Evolutionary conservation across 306 rosid species (phyloP).

Genomic region (Arachis hypogaea): DNA sequence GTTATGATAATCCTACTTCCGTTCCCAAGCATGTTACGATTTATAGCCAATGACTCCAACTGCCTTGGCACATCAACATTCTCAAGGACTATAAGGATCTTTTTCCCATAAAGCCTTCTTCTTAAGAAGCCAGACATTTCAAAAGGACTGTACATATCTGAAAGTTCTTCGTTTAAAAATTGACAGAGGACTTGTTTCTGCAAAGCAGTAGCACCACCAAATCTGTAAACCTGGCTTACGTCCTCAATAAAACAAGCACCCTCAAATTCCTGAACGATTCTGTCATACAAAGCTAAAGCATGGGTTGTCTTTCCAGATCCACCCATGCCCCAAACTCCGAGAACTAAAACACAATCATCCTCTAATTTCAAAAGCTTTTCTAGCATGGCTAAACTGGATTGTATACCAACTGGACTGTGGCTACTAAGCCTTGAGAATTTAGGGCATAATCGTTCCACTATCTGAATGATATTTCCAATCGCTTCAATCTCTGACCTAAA

Average conservation of each 20-base stretch:
- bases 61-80: neutral
- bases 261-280: neutral
- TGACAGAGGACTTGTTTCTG: neutral
- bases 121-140: neutral
- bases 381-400: neutral
- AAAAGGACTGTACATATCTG: neutral
- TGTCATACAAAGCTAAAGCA: neutral
- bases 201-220: neutral
- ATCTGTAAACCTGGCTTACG: neutral
- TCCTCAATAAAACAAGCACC: neutral
- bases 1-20: constrained; percentile 19
- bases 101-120: neutral
- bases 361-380: neutral
- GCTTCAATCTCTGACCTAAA: neutral
- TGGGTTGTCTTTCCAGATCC: neutral
- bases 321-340: constrained; percentile 1
- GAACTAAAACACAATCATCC: neutral
- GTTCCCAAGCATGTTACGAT: neutral
- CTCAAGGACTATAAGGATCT: constrained; percentile 5
- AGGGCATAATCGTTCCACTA: neutral
- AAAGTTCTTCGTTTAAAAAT: neutral
- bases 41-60: neutral
- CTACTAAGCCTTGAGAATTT: neutral
- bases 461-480: neutral
- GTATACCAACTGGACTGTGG: neutral